phyloP scores from a whole-genome alignment of 2,329 filamentous ascomycete genomes.

The Cadophora malorum region DNA sequence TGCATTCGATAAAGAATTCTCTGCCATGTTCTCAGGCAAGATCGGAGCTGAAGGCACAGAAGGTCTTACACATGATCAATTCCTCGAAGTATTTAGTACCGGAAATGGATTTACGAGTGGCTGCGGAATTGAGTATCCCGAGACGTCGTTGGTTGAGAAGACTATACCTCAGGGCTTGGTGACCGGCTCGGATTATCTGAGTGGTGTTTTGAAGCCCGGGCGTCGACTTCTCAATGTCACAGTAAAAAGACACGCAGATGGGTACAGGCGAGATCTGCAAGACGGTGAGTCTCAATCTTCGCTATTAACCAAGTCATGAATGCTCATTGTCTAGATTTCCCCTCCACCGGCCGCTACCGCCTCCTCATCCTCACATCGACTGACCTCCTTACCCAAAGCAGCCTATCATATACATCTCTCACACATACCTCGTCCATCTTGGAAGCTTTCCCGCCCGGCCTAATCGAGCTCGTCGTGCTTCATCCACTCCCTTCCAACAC shows the following conservation, averaged over 20 bases:
- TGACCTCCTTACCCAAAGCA: constrained; percentile 32
- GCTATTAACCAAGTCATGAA: not conserved
- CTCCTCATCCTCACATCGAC: constrained; percentile 13
- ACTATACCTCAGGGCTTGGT: constrained; percentile 7
- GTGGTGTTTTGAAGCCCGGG: constrained; percentile 41
- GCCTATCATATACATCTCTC: constrained; percentile 28
- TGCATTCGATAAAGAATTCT: constrained; percentile 63
- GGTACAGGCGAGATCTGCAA: constrained; percentile 40
- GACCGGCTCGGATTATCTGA: constrained; percentile 31
- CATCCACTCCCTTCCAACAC: constrained; percentile 42
- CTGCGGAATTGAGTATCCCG: constrained; percentile 46
- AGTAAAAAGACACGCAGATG: constrained; percentile 42
- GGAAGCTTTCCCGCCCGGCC: constrained; percentile 55
- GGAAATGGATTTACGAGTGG: constrained; percentile 53
- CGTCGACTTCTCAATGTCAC: constrained; percentile 39
- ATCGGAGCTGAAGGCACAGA: constrained; percentile 66
- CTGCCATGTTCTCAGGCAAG: constrained; percentile 57
- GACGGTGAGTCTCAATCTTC: constrained; percentile 29
- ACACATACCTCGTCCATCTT: constrained; percentile 16
- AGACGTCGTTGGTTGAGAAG: constrained; percentile 30
- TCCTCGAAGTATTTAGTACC: constrained; percentile 59
- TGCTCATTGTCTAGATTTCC: constrained; percentile 21
- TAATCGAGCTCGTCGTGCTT: constrained; percentile 71
- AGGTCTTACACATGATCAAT: constrained; percentile 61
- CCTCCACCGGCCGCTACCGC: constrained; percentile 12